phyloP scores from a whole-genome alignment of 768 basidiomycete species.

The Leccinum sublutescens region DNA sequence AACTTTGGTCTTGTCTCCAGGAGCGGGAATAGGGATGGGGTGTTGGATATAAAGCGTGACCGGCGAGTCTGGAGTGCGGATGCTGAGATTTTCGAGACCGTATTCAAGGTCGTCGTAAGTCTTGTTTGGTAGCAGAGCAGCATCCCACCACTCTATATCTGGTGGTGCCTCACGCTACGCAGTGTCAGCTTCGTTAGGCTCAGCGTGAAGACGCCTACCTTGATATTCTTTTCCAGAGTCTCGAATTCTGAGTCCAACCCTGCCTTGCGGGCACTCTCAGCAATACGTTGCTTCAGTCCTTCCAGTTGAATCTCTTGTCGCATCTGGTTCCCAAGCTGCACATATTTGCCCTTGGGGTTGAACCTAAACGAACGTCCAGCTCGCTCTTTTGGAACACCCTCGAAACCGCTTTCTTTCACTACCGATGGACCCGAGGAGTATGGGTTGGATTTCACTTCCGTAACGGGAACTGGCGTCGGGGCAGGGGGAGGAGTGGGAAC shows the following conservation, averaged over 20 bases:
- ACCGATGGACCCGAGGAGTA: slow-evolving; percentile 56
- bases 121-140: slow-evolving; percentile 74
- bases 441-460: slow-evolving; percentile 63
- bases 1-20: slow-evolving; percentile 78
- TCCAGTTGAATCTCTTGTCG: slow-evolving; percentile 80
- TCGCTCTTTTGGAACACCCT: slow-evolving; percentile 72
- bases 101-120: slow-evolving; percentile 71
- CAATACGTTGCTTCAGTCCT: slow-evolving; percentile 88
- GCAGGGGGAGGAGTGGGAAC: slow-evolving; percentile 58
- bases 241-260: slow-evolving; percentile 93
- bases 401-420: slow-evolving; percentile 62
- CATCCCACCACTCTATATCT: slow-evolving; percentile 97
- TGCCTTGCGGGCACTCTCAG: slow-evolving; percentile 88
- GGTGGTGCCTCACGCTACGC: slow-evolving; percentile 83
- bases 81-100: slow-evolving; percentile 58
- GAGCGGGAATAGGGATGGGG: slow-evolving; percentile 93
- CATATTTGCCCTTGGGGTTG: slow-evolving; percentile 91
- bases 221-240: slow-evolving; percentile 85
- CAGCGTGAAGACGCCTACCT: slow-evolving; percentile 45
- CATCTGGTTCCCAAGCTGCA: slow-evolving; percentile 68
- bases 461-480: slow-evolving; percentile 35
- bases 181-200: slow-evolving; percentile 1
- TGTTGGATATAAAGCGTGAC: slow-evolving; percentile 94
- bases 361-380: slow-evolving; percentile 74
- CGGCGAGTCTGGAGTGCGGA: slow-evolving; percentile 65